Evolutionary conservation across 1,284 basidiomycete genomes (phyloP).

Genomic region (Ustilago esculenta): DNA sequence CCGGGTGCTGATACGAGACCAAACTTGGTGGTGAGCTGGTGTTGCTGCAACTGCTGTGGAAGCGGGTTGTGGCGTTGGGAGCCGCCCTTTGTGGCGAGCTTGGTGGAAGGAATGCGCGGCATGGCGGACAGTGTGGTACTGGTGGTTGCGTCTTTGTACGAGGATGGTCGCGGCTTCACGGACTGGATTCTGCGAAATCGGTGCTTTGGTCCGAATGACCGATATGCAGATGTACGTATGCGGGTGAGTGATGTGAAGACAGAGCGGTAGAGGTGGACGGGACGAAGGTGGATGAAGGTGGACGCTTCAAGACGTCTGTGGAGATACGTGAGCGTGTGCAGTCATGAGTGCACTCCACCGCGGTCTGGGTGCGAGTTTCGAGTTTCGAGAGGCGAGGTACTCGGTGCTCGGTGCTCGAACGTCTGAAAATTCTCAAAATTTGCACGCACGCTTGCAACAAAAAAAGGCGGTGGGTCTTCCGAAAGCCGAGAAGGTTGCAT

Average conservation of each 20-base stretch:
- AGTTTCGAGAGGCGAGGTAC: no score
- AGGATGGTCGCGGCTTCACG: background rate
- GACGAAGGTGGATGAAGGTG: no score
- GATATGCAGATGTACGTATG: no score
- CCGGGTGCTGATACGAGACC: slow-evolving; percentile 53
- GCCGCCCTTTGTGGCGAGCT: slow-evolving; percentile 32
- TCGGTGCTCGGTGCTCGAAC: no score
- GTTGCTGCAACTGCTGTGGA: slow-evolving; percentile 49
- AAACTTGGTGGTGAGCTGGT: slow-evolving; percentile 51
- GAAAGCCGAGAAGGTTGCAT: background rate
- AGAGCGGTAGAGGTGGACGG: no score
- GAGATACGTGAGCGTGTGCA: no score
- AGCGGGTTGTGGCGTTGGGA: slow-evolving; percentile 49
- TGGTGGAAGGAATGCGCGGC: slow-evolving; percentile 48
- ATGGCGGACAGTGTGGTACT: slow-evolving; percentile 19
- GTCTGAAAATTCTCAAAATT: slow-evolving; percentile 2
- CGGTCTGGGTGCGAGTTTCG: no score
- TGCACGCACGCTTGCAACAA: background rate
- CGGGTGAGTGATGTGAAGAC: no score
- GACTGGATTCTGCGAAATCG: no score
- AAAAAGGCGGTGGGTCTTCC: background rate
- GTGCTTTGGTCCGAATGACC: no score
- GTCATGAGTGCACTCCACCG: no score
- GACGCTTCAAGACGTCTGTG: no score
- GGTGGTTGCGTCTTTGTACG: background rate